Conservation (phyloP, 768 basidiomycete species). For the Rhodotorula sphaerocarpa region DNA sequence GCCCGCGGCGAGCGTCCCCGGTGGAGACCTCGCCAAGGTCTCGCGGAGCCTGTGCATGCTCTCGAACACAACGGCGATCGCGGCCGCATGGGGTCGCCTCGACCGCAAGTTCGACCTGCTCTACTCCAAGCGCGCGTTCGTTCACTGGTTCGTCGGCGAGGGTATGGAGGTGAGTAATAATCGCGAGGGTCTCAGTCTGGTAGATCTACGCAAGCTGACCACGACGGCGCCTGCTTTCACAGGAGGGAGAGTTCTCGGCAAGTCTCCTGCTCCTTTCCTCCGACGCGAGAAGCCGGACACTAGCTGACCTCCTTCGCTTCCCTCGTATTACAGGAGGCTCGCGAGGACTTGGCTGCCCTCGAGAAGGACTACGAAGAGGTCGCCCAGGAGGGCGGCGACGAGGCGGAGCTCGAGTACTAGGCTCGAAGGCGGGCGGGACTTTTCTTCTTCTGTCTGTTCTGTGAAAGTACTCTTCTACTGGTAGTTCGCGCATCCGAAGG, state of each 20-base stretch:
- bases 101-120: slow-evolving; percentile 98
- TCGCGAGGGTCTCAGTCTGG: neutral
- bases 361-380: slow-evolving; percentile 62
- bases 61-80: slow-evolving; percentile 89
- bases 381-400: too few relatives aligned
- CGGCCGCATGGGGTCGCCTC: slow-evolving; percentile 84
- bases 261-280: neutral
- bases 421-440: too few relatives aligned
- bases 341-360: slow-evolving; percentile 93
- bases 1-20: slow-evolving; percentile 80
- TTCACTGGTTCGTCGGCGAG: slow-evolving; percentile 63
- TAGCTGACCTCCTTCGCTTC: too few relatives aligned
- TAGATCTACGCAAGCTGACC: slow-evolving; percentile 41
- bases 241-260: slow-evolving; percentile 98
- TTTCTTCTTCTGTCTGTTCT: too few relatives aligned
- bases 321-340: slow-evolving; percentile 48
- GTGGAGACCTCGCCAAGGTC: slow-evolving; percentile 89
- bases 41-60: slow-evolving; percentile 95
- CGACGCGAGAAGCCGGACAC: neutral
- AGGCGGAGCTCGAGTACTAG: too few relatives aligned
- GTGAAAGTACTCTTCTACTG: too few relatives aligned
- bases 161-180: slow-evolving; percentile 64
- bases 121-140: slow-evolving; percentile 47
- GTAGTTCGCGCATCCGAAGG: too few relatives aligned
- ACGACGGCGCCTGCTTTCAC: neutral